Percentiles rank a stretch among this genome's conserved stretches.
phyloP scores from a whole-genome alignment of 2,329 filamentous ascomycete species.

The Epichloe elymi region DNA sequence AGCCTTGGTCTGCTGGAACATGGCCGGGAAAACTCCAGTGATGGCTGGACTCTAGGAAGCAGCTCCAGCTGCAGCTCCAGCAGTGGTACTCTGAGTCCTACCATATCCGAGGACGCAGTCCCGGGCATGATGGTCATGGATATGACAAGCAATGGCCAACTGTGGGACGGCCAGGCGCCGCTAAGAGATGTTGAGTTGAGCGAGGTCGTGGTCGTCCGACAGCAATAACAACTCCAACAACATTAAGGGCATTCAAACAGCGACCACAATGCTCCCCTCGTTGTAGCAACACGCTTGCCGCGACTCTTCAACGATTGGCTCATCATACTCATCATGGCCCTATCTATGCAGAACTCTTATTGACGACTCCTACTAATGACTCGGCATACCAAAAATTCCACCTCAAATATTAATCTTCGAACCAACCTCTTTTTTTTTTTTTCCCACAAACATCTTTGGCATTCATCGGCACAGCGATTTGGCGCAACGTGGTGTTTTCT shows the following conservation, averaged over 20 bases:
- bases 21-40: conserved; percentile 45
- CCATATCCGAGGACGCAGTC: conserved; percentile 30
- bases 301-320: background rate
- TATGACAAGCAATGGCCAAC: conserved; percentile 22
- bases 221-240: conserved; percentile 7
- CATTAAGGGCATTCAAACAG: background rate
- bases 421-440: conserved; percentile 12
- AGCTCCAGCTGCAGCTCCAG: conserved; percentile 50
- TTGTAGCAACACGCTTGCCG: background rate
- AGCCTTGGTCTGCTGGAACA: conserved; percentile 32
- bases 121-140: conserved; percentile 23
- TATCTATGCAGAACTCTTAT: background rate
- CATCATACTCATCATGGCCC: conserved; percentile 5
- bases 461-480: conserved; percentile 28
- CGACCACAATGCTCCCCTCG: background rate
- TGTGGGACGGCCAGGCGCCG: conserved; percentile 25
- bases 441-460: conserved; percentile 21
- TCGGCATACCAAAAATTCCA: conserved; percentile 8
- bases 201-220: conserved; percentile 31
- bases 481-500: conserved; percentile 23
- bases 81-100: conserved; percentile 37
- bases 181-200: conserved; percentile 30
- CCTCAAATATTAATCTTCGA: conserved; percentile 18
- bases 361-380: conserved; percentile 13
- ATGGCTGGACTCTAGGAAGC: conserved; percentile 83